Conservation (phyloP, 179 eudicot species). For the Patellifolia procumbens region DNA sequence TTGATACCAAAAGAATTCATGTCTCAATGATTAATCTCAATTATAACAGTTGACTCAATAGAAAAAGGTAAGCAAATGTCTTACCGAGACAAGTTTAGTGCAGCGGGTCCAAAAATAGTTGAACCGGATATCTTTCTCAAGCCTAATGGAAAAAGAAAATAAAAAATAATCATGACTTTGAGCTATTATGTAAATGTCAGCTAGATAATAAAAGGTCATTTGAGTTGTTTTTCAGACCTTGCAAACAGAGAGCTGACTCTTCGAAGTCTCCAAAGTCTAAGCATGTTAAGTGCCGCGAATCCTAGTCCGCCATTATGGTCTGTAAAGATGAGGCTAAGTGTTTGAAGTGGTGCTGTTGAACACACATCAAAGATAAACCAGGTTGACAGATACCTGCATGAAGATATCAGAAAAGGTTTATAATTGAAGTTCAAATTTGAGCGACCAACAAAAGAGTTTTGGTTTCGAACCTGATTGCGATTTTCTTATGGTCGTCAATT, state of each 20-base stretch:
- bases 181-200: neutral
- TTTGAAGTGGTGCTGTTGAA: slow-evolving; percentile 77
- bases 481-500: slow-evolving; percentile 68
- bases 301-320: slow-evolving; percentile 59
- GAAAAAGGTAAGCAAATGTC: slow-evolving; percentile 18
- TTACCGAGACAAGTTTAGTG: slow-evolving; percentile 79
- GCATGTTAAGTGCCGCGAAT: slow-evolving; percentile 76
- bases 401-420: neutral
- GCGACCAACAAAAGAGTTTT: neutral
- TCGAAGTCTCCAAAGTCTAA: slow-evolving; percentile 87
- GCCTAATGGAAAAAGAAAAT: slow-evolving; percentile 46
- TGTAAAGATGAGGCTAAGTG: slow-evolving; percentile 59
- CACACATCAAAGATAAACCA: slow-evolving; percentile 85
- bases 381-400: slow-evolving; percentile 72
- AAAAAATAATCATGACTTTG: too few relatives aligned
- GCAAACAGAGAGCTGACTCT: slow-evolving; percentile 90
- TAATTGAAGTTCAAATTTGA: neutral
- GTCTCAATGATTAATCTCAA: neutral
- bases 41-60: neutral
- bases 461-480: slow-evolving; percentile 59
- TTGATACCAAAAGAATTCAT: neutral
- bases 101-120: slow-evolving; percentile 92
- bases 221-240: slow-evolving; percentile 46
- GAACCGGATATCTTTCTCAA: slow-evolving; percentile 91
- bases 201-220: neutral